Evolutionary conservation across 208 protist genomes (phyloP).

Genomic region (Trichomonas gallinae): DNA sequence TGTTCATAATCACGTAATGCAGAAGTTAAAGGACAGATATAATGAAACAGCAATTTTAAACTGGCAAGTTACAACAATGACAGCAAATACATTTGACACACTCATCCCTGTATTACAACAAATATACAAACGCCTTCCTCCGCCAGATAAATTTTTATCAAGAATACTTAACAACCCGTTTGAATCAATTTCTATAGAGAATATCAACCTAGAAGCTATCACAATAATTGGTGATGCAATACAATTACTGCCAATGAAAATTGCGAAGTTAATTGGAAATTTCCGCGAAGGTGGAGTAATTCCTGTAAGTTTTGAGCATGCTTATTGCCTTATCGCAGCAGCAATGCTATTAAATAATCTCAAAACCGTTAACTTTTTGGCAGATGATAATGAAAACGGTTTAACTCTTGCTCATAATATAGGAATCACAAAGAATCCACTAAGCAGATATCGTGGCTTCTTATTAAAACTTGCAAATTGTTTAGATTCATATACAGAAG

Average conservation of each 20-base stretch:
- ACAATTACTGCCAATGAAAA: background rate
- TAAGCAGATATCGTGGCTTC: background rate
- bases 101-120: background rate
- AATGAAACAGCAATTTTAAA: background rate
- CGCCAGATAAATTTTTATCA: background rate
- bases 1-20: background rate
- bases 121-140: background rate
- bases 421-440: background rate
- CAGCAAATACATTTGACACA: background rate
- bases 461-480: background rate
- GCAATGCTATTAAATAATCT: background rate
- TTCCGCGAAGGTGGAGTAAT: background rate
- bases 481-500: background rate
- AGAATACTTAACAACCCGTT: background rate
- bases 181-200: background rate
- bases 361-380: background rate
- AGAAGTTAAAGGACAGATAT: background rate
- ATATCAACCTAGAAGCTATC: background rate
- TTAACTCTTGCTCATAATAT: background rate
- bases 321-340: background rate
- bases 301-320: background rate
- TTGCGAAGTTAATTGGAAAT: background rate
- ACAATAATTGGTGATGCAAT: background rate
- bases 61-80: background rate
- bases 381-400: background rate